Evolutionary conservation across 306 rosid genomes (phyloP), one percentile per base, ranked within the genome.

Genomic region (Sicyos edulis): DNA sequence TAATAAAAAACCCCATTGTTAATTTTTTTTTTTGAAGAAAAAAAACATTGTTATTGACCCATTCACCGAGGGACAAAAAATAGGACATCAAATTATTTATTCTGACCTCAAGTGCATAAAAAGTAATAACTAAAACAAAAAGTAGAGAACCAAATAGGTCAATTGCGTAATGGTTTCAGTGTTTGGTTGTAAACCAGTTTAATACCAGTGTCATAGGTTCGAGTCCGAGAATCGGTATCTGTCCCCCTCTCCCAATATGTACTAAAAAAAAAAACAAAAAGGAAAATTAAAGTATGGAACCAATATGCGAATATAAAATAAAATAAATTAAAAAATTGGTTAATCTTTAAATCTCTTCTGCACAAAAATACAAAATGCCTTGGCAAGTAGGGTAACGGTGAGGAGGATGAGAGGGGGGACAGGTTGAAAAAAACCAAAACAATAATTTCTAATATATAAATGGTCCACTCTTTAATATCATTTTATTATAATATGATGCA

Each of bases 371-470:
- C 21, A 47, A 47, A 44, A 44, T 44, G 49, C 11, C 11, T 9
- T 29, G 15, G 40, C 10, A 13, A 24, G 64, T 24, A 13, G 9
- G 66, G 66, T 9, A 6, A 21, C 22, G n/a, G 63, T 58, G 64
- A 22, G 62, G 16, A 11, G n/a, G 34, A 57, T 11, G 62, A 57
- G 64, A 58, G 66, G 66, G 66, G 42, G 42, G 37, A 60, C 44
- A 17, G 10, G 4, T 59, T 26, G 10, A 4, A 4, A 12, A 14
- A 13, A 26, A 26, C 6, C 10, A 59, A 59, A 59, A 26, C 1
- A 26, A 59, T 26, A 6, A 26, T 59, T 26, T 26, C 0, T 22
- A 26, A 29, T 29, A 60, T 14, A 60, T 10, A 20, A 2, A 60
- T 60, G 45, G 44, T 15, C 66, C 45, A 13, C 5, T 10, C 4